Base-by-base conservation (phyloP, 805 yeast species). In the Sugiyamaella qingdaonensis region DNA sequence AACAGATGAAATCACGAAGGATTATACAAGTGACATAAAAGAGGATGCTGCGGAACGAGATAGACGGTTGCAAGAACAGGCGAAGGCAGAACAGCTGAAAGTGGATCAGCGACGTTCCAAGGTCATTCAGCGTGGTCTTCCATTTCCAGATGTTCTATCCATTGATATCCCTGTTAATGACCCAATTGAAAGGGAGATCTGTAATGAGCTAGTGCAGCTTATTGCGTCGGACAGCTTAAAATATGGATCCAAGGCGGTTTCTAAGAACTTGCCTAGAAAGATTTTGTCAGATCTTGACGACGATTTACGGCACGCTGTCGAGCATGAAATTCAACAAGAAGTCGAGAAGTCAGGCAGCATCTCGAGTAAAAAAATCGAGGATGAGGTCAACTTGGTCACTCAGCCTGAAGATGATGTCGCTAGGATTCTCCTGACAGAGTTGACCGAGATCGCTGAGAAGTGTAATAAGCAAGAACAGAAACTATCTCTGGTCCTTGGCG, bases 51-150 rank as follows among this genome's bases (percentile, higher is more conserved):
- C 59, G 5, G 73, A 70, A 52, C 59, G 65, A 31, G 67, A 62
- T 9, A 55, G 67, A 8, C 48, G 62, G 29, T 37, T 61, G 10
- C 52, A 54, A 8, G 59, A 46, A 31, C 51, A 57, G 36, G 46
- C 53, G 44, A 51, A 63, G 48, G 35, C 49, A 24, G 55, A 60
- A 44, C 57, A 52, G 14, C 58, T 55, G 39, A 54, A 54, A 24
- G 68, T 67, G 10, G 55, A 69, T 34, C 58, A 69, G 7, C 64
- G 80, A 37, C 61, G 80, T 46, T 77, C 85, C 0, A 74, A 69
- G 53, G 82, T 71, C 1, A 65, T 79, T 1, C 80, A 77, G 59
- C 64, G 66, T 48, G 77, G 72, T 0, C 68, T 82, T 8, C 69
- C 72, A 49, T 58, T 62, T 43, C 65, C 69, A 7, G 11, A 31